A percentile compares a stretch with the other conserved stretches of the same genome.
phyloP scores from a whole-genome alignment of 176 grass and related monocot genomes.

The Triticum turgidum region DNA sequence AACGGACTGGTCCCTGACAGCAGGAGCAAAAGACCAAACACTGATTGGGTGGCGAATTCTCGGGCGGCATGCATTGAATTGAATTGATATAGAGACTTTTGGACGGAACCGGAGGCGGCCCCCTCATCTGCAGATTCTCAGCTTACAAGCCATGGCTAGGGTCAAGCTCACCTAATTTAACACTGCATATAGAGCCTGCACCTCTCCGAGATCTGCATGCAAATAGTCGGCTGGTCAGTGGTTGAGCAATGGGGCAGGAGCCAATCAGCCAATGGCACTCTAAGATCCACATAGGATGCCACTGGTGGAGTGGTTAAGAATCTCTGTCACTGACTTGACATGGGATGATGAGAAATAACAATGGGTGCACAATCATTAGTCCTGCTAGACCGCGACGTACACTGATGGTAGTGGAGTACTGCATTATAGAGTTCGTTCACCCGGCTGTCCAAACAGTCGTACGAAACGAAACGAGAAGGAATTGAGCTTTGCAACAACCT shows the following conservation, averaged over 20 bases:
- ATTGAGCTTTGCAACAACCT: too few relatives aligned
- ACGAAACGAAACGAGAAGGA: neutral
- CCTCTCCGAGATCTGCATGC: slow-evolving; percentile 1
- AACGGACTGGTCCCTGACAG: slow-evolving; percentile 15
- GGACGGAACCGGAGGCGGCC: neutral
- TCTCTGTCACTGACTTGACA: slow-evolving; percentile 5
- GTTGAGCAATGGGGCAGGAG: neutral
- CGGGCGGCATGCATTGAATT: neutral
- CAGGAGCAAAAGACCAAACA: slow-evolving; percentile 12
- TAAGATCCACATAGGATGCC: neutral
- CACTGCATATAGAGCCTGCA: neutral
- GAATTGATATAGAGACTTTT: neutral
- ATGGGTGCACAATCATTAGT: neutral
- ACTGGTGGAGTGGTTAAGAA: slow-evolving; percentile 6
- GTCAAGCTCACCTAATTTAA: slow-evolving; percentile 35
- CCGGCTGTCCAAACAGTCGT: neutral
- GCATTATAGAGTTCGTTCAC: neutral
- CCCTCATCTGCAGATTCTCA: neutral
- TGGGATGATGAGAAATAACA: too few relatives aligned
- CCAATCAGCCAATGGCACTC: neutral
- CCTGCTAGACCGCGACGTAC: neutral
- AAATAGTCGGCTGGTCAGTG: slow-evolving; percentile 26
- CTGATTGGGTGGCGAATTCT: neutral
- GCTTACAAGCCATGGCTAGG: neutral
- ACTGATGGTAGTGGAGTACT: neutral